Evolutionary conservation across 2,329 filamentous ascomycete species (phyloP).

Genomic region (Colletotrichum abscissum): DNA sequence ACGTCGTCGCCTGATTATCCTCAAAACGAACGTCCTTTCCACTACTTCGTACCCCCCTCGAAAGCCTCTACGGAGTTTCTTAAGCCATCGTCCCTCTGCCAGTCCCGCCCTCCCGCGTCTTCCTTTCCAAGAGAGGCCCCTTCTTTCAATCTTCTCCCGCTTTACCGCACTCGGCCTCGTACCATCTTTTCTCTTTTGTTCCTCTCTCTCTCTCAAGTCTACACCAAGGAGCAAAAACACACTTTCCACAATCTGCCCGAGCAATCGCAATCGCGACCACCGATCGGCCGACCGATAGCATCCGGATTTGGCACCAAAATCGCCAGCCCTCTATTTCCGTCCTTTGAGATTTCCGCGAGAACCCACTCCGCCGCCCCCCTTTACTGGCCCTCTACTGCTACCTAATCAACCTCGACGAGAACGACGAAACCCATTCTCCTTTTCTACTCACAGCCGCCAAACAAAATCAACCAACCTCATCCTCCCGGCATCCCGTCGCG

Average conservation of each 20-base stretch:
- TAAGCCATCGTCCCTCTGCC: no score
- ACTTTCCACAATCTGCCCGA: neutral
- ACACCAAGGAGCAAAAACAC: neutral
- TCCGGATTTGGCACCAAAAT: slow-evolving; percentile 18
- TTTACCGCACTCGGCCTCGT: slow-evolving; percentile 16
- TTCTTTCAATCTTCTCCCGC: slow-evolving; percentile 3
- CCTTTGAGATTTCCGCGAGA: neutral
- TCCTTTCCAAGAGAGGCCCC: neutral
- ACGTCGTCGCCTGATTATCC: slow-evolving; percentile 27
- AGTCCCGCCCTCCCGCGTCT: no score
- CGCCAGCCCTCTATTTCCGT: neutral
- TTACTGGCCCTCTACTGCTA: neutral
- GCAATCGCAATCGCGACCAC: neutral
- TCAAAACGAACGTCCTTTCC: slow-evolving; percentile 22
- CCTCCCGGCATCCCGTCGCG: slow-evolving; percentile 1
- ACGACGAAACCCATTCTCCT: neutral
- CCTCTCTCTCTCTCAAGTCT: neutral
- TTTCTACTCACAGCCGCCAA: neutral
- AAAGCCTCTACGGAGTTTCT: no score
- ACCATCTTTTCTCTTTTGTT: neutral
- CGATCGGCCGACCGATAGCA: slow-evolving; percentile 6
- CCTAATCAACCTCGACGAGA: neutral
- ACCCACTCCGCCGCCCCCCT: slow-evolving; percentile 16
- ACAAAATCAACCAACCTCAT: neutral
- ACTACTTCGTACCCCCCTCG: neutral